Conservation (phyloP, 352 stramenopile species). For the Phytophthora citricola region DNA sequence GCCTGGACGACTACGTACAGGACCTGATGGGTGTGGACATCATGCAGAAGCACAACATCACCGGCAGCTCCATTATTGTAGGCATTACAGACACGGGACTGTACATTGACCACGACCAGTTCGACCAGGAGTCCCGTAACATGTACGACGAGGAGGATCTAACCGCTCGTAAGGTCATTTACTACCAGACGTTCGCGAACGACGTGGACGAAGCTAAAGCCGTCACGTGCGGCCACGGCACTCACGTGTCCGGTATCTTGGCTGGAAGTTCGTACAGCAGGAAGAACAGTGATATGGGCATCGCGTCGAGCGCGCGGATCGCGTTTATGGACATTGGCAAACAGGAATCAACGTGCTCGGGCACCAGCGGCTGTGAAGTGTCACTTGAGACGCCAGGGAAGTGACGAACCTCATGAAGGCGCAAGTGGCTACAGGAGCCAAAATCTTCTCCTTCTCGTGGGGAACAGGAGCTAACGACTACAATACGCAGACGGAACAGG, state of each 20-base stretch:
- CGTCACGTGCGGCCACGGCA: slow-evolving; percentile 84
- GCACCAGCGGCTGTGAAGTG: slow-evolving; percentile 46
- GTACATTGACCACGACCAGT: slow-evolving; percentile 84
- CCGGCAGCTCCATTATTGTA: slow-evolving; percentile 65
- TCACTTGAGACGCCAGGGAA: slow-evolving; percentile 55
- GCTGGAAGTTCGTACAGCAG: slow-evolving; percentile 64
- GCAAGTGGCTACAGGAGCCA: slow-evolving; percentile 58
- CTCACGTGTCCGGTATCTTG: slow-evolving; percentile 86
- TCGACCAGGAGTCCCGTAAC: slow-evolving; percentile 57
- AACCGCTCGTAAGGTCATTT: slow-evolving; percentile 78
- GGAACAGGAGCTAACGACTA: slow-evolving; percentile 68
- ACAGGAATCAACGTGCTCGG: slow-evolving; percentile 45
- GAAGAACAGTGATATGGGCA: slow-evolving; percentile 57
- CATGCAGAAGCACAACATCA: slow-evolving; percentile 73
- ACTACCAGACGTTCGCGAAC: slow-evolving; percentile 85
- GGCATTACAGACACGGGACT: slow-evolving; percentile 80
- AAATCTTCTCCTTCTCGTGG: slow-evolving; percentile 80
- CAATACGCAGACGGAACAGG: slow-evolving; percentile 59
- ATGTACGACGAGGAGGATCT: slow-evolving; percentile 68
- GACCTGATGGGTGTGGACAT: slow-evolving; percentile 60
- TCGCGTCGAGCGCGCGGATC: slow-evolving; percentile 80
- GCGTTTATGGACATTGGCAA: slow-evolving; percentile 92
- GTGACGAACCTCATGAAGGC: slow-evolving; percentile 60
- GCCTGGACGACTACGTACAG: slow-evolving; percentile 62
- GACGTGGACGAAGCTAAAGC: slow-evolving; percentile 67